Evolutionary conservation across 176 grass and related monocot genomes (phyloP).

Genomic region (Canna indica): DNA sequence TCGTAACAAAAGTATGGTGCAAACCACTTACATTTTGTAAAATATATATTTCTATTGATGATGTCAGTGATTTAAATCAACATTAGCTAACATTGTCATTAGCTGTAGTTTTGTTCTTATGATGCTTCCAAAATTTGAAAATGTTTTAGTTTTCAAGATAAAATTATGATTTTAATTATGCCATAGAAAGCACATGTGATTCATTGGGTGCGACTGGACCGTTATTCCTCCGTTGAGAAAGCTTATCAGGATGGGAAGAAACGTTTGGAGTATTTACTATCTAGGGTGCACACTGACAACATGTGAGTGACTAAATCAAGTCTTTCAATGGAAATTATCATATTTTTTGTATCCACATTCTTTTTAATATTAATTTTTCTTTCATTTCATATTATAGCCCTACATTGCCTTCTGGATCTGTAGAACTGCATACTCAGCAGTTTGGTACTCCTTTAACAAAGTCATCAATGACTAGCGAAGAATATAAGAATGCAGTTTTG

Average conservation of each 20-base stretch:
- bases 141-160: not conserved
- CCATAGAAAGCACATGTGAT: slow-evolving; percentile 79
- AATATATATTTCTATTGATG: too few relatives aligned
- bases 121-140: not conserved
- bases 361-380: not conserved
- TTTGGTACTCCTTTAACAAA: slow-evolving; percentile 51
- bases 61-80: too few relatives aligned
- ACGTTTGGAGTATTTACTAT: slow-evolving; percentile 41
- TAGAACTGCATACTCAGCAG: slow-evolving; percentile 48
- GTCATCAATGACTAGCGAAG: slow-evolving; percentile 64
- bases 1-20: too few relatives aligned
- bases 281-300: slow-evolving; percentile 67
- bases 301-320: slow-evolving; percentile 41
- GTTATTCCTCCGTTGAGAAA: slow-evolving; percentile 45
- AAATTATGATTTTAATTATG: not conserved
- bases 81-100: too few relatives aligned
- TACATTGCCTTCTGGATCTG: slow-evolving; percentile 53
- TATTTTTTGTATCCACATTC: not conserved
- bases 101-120: not conserved
- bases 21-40: too few relatives aligned
- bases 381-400: slow-evolving; percentile 40
- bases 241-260: slow-evolving; percentile 69
- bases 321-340: not conserved
- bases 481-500: slow-evolving; percentile 55
- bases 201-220: slow-evolving; percentile 74